Evolutionary conservation across 225 moss, liverwort and hornwort genomes (phyloP), one percentile per base, ranked within the genome.

Genomic region (Rhytidiadelphus loreus): DNA sequence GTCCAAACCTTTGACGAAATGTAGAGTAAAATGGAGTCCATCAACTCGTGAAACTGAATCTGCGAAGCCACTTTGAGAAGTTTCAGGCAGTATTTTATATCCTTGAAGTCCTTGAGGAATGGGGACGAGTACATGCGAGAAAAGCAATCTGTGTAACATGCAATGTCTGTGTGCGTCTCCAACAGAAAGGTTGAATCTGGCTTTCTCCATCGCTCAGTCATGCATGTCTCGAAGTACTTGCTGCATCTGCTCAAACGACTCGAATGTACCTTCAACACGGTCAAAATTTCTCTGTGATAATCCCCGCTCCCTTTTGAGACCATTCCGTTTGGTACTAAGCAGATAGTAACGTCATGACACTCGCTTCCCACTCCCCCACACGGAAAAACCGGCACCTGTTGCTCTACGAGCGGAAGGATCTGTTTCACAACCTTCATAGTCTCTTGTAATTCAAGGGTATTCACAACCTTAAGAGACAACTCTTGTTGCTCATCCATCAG

Each of bases 1-100:
- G 71, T 56, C 89, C 87, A 89, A 37, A 15, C 7, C 22, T 60
- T 86, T 4, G 70, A 62, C 23, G 89, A 87, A 14, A 91, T 61
- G 82, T 76, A 81, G 76, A 83, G 87, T 25, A 65, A 50, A 68
- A 81, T 44, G 33, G 77, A 84, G 55, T 89, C 82, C 87, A 85
- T 81, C 64, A 89, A 32, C 48, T 88, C 70, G 7, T 50, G 85
- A 59, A 69, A 87, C 69, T 69, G 81, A 66, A 91, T 82, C 85
- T 91, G 87, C 16, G 85, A 88, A 8, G 91, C 89, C 26, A 87
- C 87, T 85, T 82, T 89, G 44, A 91, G 89, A 53, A 91, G 89
- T 21, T 62, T 55, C 66, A 91, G 55, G 37, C 87, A 37, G 70
- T 81, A 56, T 28, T 87, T 32, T 25, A 85, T 9, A 57, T 76